Conservation (phyloP, 2,329 filamentous ascomycete species). For the Cladobotryum mycophilum region DNA sequence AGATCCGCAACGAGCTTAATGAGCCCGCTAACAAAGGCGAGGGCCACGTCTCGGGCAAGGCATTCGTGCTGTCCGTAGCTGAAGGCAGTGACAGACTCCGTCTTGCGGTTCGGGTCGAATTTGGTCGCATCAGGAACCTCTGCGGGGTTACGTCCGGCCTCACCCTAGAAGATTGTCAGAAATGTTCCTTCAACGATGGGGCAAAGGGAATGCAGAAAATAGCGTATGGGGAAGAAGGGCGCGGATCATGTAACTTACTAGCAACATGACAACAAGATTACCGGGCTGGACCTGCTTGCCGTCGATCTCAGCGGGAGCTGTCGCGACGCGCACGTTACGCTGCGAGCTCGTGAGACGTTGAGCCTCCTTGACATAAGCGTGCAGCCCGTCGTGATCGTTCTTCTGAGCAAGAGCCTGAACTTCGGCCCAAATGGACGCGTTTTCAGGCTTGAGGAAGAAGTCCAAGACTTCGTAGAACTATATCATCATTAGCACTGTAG, state of each 20-base stretch:
- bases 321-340: slow-evolving; percentile 32
- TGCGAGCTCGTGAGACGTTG: slow-evolving; percentile 35
- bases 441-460: slow-evolving; percentile 36
- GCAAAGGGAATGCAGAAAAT: too few relatives aligned
- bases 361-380: slow-evolving; percentile 35
- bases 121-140: slow-evolving; percentile 31
- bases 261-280: slow-evolving; percentile 32
- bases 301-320: slow-evolving; percentile 28
- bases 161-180: slow-evolving; percentile 25
- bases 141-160: slow-evolving; percentile 31
- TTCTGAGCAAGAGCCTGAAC: slow-evolving; percentile 34
- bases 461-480: slow-evolving; percentile 40
- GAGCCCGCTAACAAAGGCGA: slow-evolving; percentile 35
- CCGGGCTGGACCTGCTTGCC: slow-evolving; percentile 34
- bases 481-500: not conserved
- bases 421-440: slow-evolving; percentile 35
- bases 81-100: slow-evolving; percentile 35
- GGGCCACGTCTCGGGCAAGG: slow-evolving; percentile 34
- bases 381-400: slow-evolving; percentile 27
- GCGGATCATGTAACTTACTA: too few relatives aligned
- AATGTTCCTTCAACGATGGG: too few relatives aligned
- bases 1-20: slow-evolving; percentile 37
- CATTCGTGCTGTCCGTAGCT: slow-evolving; percentile 43
- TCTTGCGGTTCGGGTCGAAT: slow-evolving; percentile 38
- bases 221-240: too few relatives aligned